Evolutionary conservation across 306 rosid species (phyloP).

Genomic region (Gastrolobium bilobum): DNA sequence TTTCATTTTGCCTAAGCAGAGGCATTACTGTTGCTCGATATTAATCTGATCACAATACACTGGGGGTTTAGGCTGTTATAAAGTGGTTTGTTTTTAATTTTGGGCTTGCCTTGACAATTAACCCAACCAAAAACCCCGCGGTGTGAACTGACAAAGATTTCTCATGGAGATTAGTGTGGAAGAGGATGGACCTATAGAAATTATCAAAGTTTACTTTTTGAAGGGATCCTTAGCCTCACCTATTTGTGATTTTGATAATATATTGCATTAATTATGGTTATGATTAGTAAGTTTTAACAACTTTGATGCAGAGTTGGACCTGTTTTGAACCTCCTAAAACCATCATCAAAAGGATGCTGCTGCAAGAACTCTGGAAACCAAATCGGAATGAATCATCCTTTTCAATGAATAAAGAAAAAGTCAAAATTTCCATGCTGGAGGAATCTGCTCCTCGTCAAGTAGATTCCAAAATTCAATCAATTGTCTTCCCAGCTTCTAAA

Average conservation of each 20-base stretch:
- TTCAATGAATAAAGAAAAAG: conserved; percentile 52
- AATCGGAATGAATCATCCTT: conserved; percentile 49
- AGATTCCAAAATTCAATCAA: conserved; percentile 53
- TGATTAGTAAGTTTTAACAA: conserved; percentile 37
- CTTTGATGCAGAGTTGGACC: conserved; percentile 77
- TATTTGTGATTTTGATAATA: conserved; percentile 18
- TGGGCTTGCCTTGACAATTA: not conserved
- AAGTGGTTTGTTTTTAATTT: not conserved
- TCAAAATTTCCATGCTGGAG: conserved; percentile 49
- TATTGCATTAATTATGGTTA: conserved; percentile 44
- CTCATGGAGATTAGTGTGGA: conserved; percentile 10
- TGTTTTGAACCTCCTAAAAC: conserved; percentile 85
- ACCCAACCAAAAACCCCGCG: not conserved
- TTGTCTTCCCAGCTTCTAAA: conserved; percentile 53
- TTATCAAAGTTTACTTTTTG: not conserved
- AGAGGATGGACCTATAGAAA: not conserved
- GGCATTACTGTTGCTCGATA: not conserved
- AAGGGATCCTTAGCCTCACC: conserved; percentile 16
- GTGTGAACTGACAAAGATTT: not conserved
- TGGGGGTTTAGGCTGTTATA: not conserved
- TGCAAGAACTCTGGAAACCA: conserved; percentile 70
- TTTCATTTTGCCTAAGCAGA: not conserved
- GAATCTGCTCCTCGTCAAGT: conserved; percentile 56
- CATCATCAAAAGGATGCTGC: conserved; percentile 73
- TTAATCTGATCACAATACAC: not conserved